Conservation (phyloP, 163 green algal species). For the Volvox carteri region DNA sequence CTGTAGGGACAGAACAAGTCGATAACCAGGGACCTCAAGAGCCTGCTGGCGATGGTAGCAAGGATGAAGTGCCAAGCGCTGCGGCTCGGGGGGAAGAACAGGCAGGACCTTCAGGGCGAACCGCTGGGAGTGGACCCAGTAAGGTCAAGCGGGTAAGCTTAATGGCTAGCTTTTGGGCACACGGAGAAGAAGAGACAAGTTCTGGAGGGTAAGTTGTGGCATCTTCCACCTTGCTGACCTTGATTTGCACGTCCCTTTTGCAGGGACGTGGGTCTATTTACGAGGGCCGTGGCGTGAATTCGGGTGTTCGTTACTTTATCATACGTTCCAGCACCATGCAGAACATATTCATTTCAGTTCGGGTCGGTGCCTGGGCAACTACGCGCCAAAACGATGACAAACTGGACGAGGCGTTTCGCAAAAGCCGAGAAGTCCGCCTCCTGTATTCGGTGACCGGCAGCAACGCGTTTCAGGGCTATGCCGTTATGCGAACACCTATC, state of each 20-base stretch:
- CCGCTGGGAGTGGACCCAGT: neutral
- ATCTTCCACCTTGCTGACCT: neutral
- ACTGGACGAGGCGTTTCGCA: conserved; percentile 73
- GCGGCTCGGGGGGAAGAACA: conserved; percentile 2
- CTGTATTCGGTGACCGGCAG: conserved; percentile 79
- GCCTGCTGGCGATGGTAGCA: neutral
- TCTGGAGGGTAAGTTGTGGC: too few species aligned
- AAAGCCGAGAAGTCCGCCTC: conserved; percentile 61
- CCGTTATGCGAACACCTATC: conserved; percentile 59
- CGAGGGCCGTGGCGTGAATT: neutral
- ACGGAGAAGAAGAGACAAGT: too few species aligned
- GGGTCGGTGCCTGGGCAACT: conserved; percentile 69
- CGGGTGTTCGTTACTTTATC: conserved; percentile 73
- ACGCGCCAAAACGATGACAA: conserved; percentile 73
- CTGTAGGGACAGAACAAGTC: neutral
- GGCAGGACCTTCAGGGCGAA: conserved; percentile 10
- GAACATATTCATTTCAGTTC: conserved; percentile 73
- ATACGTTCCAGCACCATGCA: conserved; percentile 74
- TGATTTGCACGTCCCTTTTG: neutral
- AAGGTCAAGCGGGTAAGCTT: neutral
- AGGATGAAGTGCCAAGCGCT: neutral
- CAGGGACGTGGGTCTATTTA: conserved; percentile 6
- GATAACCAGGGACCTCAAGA: neutral
- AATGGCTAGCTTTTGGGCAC: neutral
- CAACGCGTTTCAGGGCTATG: conserved; percentile 73